Conservation (phyloP, 2,329 filamentous ascomycete genomes). For the Biscogniauxia marginata region DNA sequence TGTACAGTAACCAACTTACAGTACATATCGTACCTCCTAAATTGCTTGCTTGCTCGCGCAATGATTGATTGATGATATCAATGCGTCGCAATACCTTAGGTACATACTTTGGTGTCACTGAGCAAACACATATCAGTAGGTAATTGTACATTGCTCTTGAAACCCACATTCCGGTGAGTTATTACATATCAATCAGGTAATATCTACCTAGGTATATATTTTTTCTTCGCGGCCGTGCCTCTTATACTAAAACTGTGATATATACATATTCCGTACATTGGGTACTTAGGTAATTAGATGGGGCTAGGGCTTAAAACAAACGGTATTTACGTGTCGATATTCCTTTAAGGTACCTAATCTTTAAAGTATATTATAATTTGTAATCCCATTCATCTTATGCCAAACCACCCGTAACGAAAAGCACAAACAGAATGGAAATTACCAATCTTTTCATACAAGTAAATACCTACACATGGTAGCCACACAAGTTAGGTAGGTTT, state of each 20-base stretch:
- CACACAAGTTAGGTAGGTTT: too few relatives aligned
- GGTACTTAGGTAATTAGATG: too few relatives aligned
- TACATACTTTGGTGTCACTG: neutral
- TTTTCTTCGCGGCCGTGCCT: neutral
- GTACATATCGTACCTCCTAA: constrained; percentile 8
- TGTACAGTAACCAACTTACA: neutral
- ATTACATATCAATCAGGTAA: neutral
- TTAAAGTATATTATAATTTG: too few relatives aligned
- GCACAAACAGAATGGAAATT: too few relatives aligned
- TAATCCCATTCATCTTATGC: too few relatives aligned
- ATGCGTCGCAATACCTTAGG: neutral
- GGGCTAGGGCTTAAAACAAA: too few relatives aligned
- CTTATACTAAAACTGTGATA: neutral
- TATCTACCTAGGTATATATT: neutral
- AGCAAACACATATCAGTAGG: neutral
- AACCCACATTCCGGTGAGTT: too few relatives aligned
- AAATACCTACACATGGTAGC: neutral
- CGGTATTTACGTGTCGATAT: too few relatives aligned
- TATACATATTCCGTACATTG: neutral
- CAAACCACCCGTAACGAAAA: too few relatives aligned
- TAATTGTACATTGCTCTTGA: neutral
- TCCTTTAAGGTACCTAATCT: too few relatives aligned
- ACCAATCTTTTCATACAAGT: too few relatives aligned
- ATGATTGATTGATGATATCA: neutral
- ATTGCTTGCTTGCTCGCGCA: neutral